Conservation (phyloP, 306 rosid genomes). For the Hylodesmum podocarpum region DNA sequence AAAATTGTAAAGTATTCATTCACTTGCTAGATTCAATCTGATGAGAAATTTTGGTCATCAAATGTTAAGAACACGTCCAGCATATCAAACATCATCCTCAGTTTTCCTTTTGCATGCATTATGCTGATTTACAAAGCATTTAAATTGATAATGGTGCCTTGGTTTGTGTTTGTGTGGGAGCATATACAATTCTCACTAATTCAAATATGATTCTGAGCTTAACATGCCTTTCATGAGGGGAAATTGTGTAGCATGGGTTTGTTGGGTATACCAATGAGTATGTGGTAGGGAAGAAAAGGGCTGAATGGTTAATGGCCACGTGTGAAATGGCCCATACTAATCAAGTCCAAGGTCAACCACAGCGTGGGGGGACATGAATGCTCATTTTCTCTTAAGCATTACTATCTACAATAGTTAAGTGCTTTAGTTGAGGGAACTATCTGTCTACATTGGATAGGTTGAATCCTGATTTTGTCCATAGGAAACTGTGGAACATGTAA, state of each 20-base stretch:
- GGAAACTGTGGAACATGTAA: conserved; percentile 28
- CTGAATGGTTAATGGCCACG: conserved; percentile 1
- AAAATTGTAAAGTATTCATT: not conserved
- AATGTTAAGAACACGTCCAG: too few relatives aligned
- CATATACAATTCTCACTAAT: too few relatives aligned
- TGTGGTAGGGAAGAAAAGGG: conserved; percentile 21
- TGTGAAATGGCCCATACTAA: conserved; percentile 15
- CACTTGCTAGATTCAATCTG: not conserved
- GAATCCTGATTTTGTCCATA: conserved; percentile 23
- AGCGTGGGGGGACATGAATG: not conserved
- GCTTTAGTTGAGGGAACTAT: not conserved
- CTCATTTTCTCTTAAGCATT: conserved; percentile 7
- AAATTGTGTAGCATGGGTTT: conserved; percentile 1
- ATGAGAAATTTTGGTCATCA: conserved; percentile 35
- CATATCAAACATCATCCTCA: not conserved
- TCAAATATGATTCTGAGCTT: conserved; percentile 1
- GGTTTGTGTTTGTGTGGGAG: not conserved
- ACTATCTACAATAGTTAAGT: conserved; percentile 4
- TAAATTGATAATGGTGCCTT: not conserved
- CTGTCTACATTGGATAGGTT: not conserved
- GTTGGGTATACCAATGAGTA: conserved; percentile 32
- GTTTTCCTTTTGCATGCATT: not conserved
- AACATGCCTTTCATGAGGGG: conserved; percentile 24
- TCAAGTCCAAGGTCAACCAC: conserved; percentile 38
- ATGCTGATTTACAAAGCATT: conserved; percentile 4